phyloP scores from a whole-genome alignment of 108 stramenopile genomes.

The Skeletonema costatum region DNA sequence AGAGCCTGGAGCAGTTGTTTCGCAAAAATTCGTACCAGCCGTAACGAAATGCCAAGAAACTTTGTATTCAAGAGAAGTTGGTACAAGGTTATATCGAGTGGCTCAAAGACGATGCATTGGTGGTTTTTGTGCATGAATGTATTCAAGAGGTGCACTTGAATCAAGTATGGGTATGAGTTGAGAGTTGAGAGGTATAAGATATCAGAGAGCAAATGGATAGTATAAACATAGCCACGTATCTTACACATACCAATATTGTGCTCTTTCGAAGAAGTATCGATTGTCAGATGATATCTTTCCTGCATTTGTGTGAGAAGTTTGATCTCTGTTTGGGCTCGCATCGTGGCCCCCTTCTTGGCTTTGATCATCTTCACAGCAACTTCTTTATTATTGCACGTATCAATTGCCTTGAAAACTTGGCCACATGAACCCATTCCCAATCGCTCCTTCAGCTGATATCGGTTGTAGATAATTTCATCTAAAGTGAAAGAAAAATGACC shows the following conservation, averaged over 20 bases:
- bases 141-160: slow-evolving; percentile 85
- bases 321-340: slow-evolving; percentile 98
- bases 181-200: neutral
- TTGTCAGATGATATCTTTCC: no score
- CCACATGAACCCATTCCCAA: no score
- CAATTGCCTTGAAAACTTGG: no score
- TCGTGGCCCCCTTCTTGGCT: no score
- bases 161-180: neutral
- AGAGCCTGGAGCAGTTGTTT: slow-evolving; percentile 83
- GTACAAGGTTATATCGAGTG: slow-evolving; percentile 96
- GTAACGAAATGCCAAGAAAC: slow-evolving; percentile 86
- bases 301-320: slow-evolving; percentile 77
- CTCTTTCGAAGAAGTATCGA: slow-evolving; percentile 53
- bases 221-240: no score
- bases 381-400: no score
- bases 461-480: no score
- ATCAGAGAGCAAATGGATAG: neutral
- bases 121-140: slow-evolving; percentile 94
- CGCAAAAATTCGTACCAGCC: slow-evolving; percentile 96
- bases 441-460: no score
- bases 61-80: slow-evolving; percentile 96
- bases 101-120: slow-evolving; percentile 97
- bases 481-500: no score
- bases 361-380: no score
- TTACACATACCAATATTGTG: slow-evolving; percentile 80